phyloP scores from a whole-genome alignment of 2,329 filamentous ascomycete genomes.

The Alternaria dauci region DNA sequence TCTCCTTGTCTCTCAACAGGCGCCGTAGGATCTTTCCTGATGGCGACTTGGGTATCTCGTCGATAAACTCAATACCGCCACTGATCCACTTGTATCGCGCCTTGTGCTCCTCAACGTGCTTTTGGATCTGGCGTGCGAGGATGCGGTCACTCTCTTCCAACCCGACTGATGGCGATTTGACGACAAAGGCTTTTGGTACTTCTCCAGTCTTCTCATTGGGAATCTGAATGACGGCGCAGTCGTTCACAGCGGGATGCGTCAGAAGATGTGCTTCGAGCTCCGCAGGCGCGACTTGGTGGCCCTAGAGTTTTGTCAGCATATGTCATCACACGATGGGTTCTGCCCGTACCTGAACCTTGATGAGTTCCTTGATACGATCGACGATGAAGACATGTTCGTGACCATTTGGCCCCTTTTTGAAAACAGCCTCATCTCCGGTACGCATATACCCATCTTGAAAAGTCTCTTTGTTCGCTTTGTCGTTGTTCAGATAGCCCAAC shows the following conservation, averaged over 20 bases:
- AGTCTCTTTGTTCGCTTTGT: slow-evolving; percentile 81
- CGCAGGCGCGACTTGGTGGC: slow-evolving; percentile 82
- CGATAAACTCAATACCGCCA: slow-evolving; percentile 63
- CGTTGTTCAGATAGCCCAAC: slow-evolving; percentile 86
- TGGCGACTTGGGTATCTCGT: slow-evolving; percentile 66
- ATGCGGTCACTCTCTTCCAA: slow-evolving; percentile 61
- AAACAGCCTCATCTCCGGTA: slow-evolving; percentile 79
- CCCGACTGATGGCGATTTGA: slow-evolving; percentile 63
- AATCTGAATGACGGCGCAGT: slow-evolving; percentile 80
- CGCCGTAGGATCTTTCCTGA: slow-evolving; percentile 70
- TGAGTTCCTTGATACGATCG: slow-evolving; percentile 81
- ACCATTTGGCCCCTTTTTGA: slow-evolving; percentile 65
- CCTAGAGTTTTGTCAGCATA: slow-evolving; percentile 56
- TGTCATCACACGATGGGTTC: not conserved
- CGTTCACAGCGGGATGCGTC: slow-evolving; percentile 75
- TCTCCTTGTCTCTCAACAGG: slow-evolving; percentile 77
- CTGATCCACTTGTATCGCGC: slow-evolving; percentile 69
- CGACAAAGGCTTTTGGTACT: slow-evolving; percentile 70
- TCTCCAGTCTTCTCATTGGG: slow-evolving; percentile 70
- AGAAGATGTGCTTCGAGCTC: slow-evolving; percentile 84
- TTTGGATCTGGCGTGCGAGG: slow-evolving; percentile 61
- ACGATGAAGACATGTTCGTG: slow-evolving; percentile 85
- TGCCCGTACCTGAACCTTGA: slow-evolving; percentile 75
- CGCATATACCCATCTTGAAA: slow-evolving; percentile 80
- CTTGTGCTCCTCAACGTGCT: slow-evolving; percentile 68